Conservation (phyloP, 139 green algal genomes). For the Volvox africanus region DNA sequence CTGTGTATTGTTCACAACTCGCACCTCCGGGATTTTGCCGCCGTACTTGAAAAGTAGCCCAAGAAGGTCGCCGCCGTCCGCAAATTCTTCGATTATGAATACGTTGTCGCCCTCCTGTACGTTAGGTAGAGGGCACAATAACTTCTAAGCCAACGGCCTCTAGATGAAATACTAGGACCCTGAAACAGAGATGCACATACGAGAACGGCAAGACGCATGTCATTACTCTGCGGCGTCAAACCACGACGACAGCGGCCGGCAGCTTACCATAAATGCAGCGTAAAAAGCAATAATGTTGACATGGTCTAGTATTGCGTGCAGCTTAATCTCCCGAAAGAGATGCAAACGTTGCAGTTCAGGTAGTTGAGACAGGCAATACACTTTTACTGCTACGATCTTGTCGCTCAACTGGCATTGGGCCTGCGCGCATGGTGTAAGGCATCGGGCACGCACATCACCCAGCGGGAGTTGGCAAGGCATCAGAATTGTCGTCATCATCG, state of each 20-base stretch:
- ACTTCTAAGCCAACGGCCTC: not conserved
- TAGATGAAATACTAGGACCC: no score
- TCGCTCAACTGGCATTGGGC: conserved; percentile 36
- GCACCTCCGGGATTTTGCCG: conserved; percentile 57
- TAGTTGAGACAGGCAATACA: conserved; percentile 59
- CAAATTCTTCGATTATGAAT: conserved; percentile 72
- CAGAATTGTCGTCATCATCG: no score
- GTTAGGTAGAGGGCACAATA: not conserved
- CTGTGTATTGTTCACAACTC: not conserved
- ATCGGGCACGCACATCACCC: not conserved
- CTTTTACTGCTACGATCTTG: conserved; percentile 32
- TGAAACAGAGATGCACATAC: no score
- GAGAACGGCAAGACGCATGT: no score
- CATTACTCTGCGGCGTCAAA: no score
- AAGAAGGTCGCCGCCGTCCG: conserved; percentile 70
- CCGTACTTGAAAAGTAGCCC: conserved; percentile 64
- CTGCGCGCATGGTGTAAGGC: not conserved
- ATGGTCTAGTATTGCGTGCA: conserved; percentile 54
- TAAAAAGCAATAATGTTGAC: conserved; percentile 58
- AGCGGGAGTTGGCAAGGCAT: no score
- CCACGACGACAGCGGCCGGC: not conserved
- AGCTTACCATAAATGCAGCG: conserved; percentile 51
- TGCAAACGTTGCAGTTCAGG: conserved; percentile 56
- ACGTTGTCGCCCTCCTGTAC: conserved; percentile 62
- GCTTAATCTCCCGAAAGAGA: conserved; percentile 55